These are phyloP conservation scores for Trichoderma guizhouense DNA, from an alignment of 2,329 filamentous ascomycete genomes.

Conservation along the genomic window DNA sequence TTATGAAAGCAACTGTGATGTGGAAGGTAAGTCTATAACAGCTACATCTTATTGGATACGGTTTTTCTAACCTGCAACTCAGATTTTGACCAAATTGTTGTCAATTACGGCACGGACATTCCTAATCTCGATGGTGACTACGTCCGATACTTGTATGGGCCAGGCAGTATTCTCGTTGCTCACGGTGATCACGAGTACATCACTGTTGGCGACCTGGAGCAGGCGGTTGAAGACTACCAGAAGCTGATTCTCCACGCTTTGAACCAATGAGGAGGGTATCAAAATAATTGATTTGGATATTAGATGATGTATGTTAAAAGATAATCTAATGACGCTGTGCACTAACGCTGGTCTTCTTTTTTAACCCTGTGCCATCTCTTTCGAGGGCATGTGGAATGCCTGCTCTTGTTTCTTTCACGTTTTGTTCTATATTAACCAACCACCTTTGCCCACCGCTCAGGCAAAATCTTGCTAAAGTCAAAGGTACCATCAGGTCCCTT, in stretches of 20 bases:
- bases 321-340: not conserved
- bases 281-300: not conserved
- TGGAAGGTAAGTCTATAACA: constrained; percentile 57
- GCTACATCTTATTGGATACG: too few species aligned
- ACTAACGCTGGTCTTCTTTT: not conserved
- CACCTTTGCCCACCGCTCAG: constrained; percentile 49
- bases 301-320: not conserved
- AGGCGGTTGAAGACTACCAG: constrained; percentile 76
- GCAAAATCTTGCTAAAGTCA: constrained; percentile 55
- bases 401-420: not conserved
- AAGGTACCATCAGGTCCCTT: constrained; percentile 72
- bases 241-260: constrained; percentile 59
- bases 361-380: not conserved
- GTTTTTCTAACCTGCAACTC: constrained; percentile 18
- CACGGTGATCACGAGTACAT: constrained; percentile 82
- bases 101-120: constrained; percentile 93
- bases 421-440: constrained; percentile 18
- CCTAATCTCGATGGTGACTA: constrained; percentile 70
- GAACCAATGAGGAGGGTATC: constrained; percentile 31
- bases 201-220: constrained; percentile 70
- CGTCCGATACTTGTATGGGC: constrained; percentile 64
- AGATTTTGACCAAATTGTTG: constrained; percentile 77
- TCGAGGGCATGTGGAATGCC: not conserved
- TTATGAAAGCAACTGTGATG: constrained; percentile 73
- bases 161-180: constrained; percentile 77